Evolutionary conservation across 2,329 filamentous ascomycete species (phyloP).

Genomic region (Arachnomyces sp.): DNA sequence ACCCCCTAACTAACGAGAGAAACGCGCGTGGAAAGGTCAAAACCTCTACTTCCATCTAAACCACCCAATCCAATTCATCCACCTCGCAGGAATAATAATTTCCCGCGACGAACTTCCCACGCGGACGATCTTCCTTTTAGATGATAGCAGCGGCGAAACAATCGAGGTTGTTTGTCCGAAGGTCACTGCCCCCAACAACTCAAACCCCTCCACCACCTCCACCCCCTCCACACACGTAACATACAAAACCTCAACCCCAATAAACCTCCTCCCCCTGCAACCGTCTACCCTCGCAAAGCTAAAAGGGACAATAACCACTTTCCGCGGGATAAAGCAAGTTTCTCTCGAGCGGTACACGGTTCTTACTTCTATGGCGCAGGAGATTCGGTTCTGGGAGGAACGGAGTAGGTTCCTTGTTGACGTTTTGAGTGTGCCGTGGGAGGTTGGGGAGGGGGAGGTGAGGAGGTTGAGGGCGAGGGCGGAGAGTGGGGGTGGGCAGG

Average conservation of each 20-base stretch:
- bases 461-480: constrained; percentile 33
- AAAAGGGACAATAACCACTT: constrained; percentile 49
- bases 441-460: constrained; percentile 37
- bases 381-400: constrained; percentile 46
- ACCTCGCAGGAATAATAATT: constrained; percentile 62
- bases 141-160: constrained; percentile 53
- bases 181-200: constrained; percentile 20
- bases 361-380: constrained; percentile 45
- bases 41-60: constrained; percentile 59
- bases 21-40: no score
- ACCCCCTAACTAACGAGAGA: constrained; percentile 2
- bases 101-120: constrained; percentile 48
- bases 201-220: not conserved
- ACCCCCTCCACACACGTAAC: constrained; percentile 6
- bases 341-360: constrained; percentile 45
- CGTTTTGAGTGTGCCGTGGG: constrained; percentile 48
- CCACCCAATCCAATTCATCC: constrained; percentile 68
- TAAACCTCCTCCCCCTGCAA: constrained; percentile 39
- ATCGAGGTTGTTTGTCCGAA: constrained; percentile 47
- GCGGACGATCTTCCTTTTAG: constrained; percentile 46
- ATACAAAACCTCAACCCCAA: constrained; percentile 21
- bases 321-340: constrained; percentile 44
- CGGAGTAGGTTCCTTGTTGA: constrained; percentile 41
- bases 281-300: constrained; percentile 47
- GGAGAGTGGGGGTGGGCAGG: constrained; percentile 30